Base-by-base conservation (phyloP, 192 early-diverging fungal genomes). In the Geranomyces michiganensis region DNA sequence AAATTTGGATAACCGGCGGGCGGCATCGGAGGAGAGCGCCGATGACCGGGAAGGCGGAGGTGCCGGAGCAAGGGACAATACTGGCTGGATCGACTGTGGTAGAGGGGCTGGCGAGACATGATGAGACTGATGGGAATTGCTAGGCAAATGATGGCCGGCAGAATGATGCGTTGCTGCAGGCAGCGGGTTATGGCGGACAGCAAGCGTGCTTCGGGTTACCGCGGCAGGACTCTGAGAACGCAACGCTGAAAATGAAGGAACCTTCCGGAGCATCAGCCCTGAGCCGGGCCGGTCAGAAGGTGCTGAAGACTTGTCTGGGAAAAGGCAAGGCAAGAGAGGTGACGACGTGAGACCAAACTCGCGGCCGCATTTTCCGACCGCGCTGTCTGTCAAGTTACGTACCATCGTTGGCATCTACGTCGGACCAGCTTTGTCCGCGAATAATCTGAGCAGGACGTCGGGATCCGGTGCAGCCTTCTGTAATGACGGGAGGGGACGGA, bases 281-380 rank as follows among this genome's bases (percentile, higher is more conserved):
- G 67, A 47, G 22, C 26, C 29, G 21, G 64, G 64, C 45, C 43
- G 30, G 19, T 65, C 64, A 29, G 64, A n/a, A 90, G 44, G 90
- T 84, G 33, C 44, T 60, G 12, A 9, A 26, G 6, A 8, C 24
- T 26, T 26, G 19, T 53, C 51, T 53, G 51, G 36, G 36, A 41
- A 10, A 3, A 41, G 36, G 10, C 10, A 41, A 41, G 10, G 3
- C 10, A 3, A 41, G 10, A 10, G 36, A 41, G 36, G 5, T 41
- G 10, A 41, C 36, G 36, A 10, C 36, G 36, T 41, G 36, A 41
- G 36, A 41, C 36, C 36, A 10, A 41, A 41, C 36, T 41, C 36
- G 36, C 36, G 3, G n/a, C n/a, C n/a, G n/a, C n/a, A n/a, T n/a
- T n/a, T n/a, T n/a, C n/a, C n/a, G n/a, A n/a, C n/a, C n/a, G n/a